Evolutionary conservation across 257 asterid species (phyloP), one percentile per base, ranked within the genome.

Genomic region (Hygrophila difformis): DNA sequence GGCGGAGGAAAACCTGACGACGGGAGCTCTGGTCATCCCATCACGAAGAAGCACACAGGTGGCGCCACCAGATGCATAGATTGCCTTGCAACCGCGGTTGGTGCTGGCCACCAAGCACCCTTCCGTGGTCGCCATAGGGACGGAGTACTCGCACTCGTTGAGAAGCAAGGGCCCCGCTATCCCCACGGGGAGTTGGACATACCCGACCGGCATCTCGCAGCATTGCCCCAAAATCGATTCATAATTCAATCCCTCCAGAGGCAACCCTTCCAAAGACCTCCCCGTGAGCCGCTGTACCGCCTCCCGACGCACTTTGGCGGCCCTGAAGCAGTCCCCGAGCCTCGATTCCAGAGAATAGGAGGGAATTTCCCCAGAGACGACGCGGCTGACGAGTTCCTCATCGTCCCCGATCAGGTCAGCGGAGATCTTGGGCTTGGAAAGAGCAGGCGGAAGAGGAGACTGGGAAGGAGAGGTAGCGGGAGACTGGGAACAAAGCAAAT

Each of bases 91-190:
- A 2, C 97, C 95, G 39, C 97, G 73, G 62, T 87, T 87, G 5
- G 97, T 68, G 61, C 97, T 87, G 37, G 97, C 97, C 34, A 84
- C 86, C 65, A 87, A 57, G 60, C 97, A 87, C 21, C 97, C 97
- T 39, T 87, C 95, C n/a, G 97, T 87, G 3, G 97, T 87, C 12
- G 95, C 95, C 97, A 87, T 87, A 5, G 97, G 88, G 35, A 87
- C 92, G 1, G 82, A 59, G 62, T 69, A 87, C 29, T 84, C 92
- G 18, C 74, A 64, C 3, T 78, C 92, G 50, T 87, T 78, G 65
- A 87, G 56, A 78, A 87, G 49, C 66, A 87, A 55, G 1, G 97
- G 97, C 21, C 95, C 97, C 17, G 79, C 95, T 18, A 87, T 72
- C 29, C 97, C 95, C 2, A 87, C 97, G 39, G 95, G 97, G 47